phyloP scores from a whole-genome alignment of 2,329 filamentous ascomycete genomes.

The Fusarium paranaense region DNA sequence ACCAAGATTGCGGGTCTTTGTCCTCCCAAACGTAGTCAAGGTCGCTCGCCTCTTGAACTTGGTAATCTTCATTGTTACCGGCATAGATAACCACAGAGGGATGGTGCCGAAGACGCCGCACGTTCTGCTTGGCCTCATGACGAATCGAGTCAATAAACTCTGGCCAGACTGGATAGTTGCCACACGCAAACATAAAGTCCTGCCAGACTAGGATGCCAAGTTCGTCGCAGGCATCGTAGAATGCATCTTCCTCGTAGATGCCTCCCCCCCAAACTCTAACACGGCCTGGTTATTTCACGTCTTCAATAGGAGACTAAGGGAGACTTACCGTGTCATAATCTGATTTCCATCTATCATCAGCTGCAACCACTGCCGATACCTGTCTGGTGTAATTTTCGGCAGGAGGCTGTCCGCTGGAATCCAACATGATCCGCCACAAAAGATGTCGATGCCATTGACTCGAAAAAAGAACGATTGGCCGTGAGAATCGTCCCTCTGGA shows the following conservation, averaged over 20 bases:
- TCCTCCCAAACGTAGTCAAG: conserved; percentile 84
- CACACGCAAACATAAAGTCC: conserved; percentile 87
- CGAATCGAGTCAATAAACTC: conserved; percentile 74
- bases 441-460: conserved; percentile 80
- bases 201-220: conserved; percentile 86
- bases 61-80: conserved; percentile 96
- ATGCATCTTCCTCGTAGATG: conserved; percentile 79
- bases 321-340: conserved; percentile 66
- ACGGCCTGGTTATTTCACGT: neutral
- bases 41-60: conserved; percentile 78
- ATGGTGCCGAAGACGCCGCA: conserved; percentile 83
- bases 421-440: conserved; percentile 87
- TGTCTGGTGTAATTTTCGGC: conserved; percentile 73
- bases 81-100: conserved; percentile 89
- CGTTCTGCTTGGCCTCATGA: conserved; percentile 76
- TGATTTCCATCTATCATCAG: conserved; percentile 82
- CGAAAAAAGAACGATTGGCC: conserved; percentile 81
- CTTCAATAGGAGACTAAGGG: neutral
- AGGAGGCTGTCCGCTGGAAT: conserved; percentile 86
- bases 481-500: conserved; percentile 64
- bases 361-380: conserved; percentile 80
- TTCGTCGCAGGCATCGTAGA: conserved; percentile 83
- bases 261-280: conserved; percentile 82
- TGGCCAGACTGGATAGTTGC: conserved; percentile 77
- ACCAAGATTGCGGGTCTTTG: conserved; percentile 84